Evolutionary conservation across 2,329 filamentous ascomycete genomes (phyloP).

Genomic region (Xylaria sp.): DNA sequence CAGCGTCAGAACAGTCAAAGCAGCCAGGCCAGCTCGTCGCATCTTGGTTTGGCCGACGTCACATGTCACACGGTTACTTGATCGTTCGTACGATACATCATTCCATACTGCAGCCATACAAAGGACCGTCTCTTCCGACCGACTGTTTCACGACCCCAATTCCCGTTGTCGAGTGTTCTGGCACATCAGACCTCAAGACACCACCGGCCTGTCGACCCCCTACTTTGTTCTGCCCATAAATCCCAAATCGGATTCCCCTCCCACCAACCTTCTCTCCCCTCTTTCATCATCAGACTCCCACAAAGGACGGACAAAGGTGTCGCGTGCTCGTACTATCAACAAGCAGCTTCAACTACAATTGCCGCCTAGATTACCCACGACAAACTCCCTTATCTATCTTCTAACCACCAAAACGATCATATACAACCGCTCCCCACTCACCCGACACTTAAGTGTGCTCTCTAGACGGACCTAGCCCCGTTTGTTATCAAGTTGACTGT

Average conservation of each 20-base stretch:
- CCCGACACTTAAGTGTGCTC: constrained; percentile 1
- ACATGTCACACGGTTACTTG: constrained; percentile 28
- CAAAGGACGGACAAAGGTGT: constrained; percentile 26
- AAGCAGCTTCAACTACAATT: neutral
- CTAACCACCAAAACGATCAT: neutral
- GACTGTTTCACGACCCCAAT: constrained; percentile 30
- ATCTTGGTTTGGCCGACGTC: constrained; percentile 26
- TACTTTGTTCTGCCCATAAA: constrained; percentile 15
- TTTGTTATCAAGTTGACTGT: neutral
- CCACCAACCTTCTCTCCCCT: neutral
- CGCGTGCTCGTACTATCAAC: constrained; percentile 25
- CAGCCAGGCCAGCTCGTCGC: neutral
- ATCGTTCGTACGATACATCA: constrained; percentile 37
- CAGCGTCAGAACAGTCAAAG: neutral
- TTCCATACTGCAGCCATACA: constrained; percentile 37
- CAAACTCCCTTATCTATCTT: neutral
- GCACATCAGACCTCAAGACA: neutral
- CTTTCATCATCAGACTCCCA: constrained; percentile 28
- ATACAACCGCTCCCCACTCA: neutral
- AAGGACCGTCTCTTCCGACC: constrained; percentile 34
- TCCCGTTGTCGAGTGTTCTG: constrained; percentile 2
- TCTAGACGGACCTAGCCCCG: neutral
- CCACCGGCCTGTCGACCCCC: neutral
- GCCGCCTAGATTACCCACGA: neutral
- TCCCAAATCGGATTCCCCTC: neutral